Evolutionary conservation across 768 basidiomycete genomes (phyloP), one percentile per base, ranked within the genome.

Genomic region (Lanmaoa rubissima): DNA sequence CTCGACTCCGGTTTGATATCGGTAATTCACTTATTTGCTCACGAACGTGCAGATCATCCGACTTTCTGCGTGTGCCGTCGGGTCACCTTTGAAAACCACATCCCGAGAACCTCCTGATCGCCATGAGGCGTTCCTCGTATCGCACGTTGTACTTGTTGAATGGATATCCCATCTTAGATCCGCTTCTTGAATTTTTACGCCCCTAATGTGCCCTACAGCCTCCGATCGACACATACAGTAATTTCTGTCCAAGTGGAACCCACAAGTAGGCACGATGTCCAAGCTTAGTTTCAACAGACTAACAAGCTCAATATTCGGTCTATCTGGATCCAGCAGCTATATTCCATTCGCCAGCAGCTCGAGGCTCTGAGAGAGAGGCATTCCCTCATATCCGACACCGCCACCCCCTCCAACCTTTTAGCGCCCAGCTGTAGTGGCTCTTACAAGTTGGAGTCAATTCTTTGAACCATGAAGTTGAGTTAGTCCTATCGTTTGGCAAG

Each of bases 91-190:
- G 49, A 32, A 28, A 44, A 41, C 32, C 19, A 0, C 54, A 21
- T 63, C 47, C 65, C 64, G 64, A 62, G 36, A 56, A 51, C 36
- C 14, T 66, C 63, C 63, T 24, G 44, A 50, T 55, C 46, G n/a
- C 32, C 36, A 44, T 44, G 48, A 8, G 10, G 11, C 28, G 48
- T 43, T 44, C n/a, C 21, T 49, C 42, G 28, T 16, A 47, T 41
- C 16, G 34, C 19, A 38, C 2, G n/a, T 28, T 28, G 43, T 34
- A 32, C 17, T 44, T 28, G 21, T 59, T 50, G 40, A 41, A 14
- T 14, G 28, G 36, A 53, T 53, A 16, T 35, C 53, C 24, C 42
- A 51, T 55, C 58, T 21, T 34, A 28, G 54, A 42, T 12, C 51
- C n/a, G 5, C 35, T 39, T 50, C 21, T 24, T 24, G 21, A 24